Evolutionary conservation across 306 rosid species (phyloP), one percentile per base, ranked within the genome.

Genomic region (Alnus rubra): DNA sequence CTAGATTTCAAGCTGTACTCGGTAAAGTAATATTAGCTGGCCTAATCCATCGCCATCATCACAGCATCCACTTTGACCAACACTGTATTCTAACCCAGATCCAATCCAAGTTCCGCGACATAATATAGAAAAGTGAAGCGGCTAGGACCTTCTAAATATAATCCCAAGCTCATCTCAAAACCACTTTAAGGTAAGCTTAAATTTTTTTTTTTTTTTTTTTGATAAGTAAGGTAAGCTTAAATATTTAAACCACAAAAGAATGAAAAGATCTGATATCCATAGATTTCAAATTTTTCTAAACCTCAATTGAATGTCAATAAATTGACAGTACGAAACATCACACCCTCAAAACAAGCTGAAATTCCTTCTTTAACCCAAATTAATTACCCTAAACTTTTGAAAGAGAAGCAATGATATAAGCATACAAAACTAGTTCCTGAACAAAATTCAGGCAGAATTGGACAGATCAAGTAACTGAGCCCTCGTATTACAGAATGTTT

Each of bases 391-490:
- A 69, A 67, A 33, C 37, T 56, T 76, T 55, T 33, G 5, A 56
- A 76, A 72, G 60, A 18, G 67, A 35, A 56, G 52, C 28, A 59
- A 31, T 39, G 75, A 69, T 69, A 75, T 60, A 52, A 12, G 71
- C 78, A 74, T 84, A 65, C 83, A 81, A 81, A 85, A 71, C 65
- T 74, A 81, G 78, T 74, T 81, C 83, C 78, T 69, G 69, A 15
- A 23, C 9, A 47, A 80, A 31, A 73, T 53, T 60, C 85, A 74
- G 78, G 73, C 60, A 47, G 15, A 10, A 18, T 47, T 18, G 51
- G 14, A 42, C 14, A 10, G 72, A 18, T 42, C 47, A 30, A 15
- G 68, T 63, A 75, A 48, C 68, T 33, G 51, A 68, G 67, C 70
- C 69, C 59, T 42, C 30, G 8, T 10, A 30, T 69, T 70, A 51